Evolutionary conservation across 1,284 basidiomycete genomes (phyloP).

Genomic region (Trichosporon sp.): DNA sequence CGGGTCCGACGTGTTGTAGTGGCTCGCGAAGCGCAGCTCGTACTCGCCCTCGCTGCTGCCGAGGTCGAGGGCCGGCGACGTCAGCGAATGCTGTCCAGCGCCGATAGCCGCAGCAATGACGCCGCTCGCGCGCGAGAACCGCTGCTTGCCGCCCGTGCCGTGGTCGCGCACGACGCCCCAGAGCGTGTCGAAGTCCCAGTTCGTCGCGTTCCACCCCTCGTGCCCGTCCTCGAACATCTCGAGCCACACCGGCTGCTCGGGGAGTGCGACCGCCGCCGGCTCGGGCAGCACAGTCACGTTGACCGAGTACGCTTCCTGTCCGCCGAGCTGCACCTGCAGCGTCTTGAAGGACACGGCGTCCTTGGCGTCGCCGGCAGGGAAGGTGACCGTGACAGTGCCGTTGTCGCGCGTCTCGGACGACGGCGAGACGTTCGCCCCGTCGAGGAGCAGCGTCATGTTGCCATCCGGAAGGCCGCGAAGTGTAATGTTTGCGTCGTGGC

Average conservation of each 20-base stretch:
- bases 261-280: neutral
- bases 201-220: neutral
- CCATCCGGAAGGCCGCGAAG: neutral
- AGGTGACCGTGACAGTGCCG: neutral
- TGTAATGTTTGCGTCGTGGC: neutral
- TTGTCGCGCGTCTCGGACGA: neutral
- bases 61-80: neutral
- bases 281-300: slow-evolving; percentile 4
- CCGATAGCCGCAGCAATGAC: neutral
- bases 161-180: neutral
- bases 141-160: neutral
- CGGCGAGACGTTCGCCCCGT: neutral
- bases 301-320: neutral
- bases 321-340: neutral
- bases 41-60: neutral
- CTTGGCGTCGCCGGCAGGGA: neutral
- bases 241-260: slow-evolving; percentile 4
- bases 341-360: neutral
- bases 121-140: slow-evolving; percentile 5
- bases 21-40: slow-evolving; percentile 10
- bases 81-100: neutral
- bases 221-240: slow-evolving; percentile 7
- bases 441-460: neutral
- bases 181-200: slow-evolving; percentile 5
- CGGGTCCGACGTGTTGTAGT: slow-evolving; percentile 3